phyloP scores from a whole-genome alignment of 495 filamentous ascomycete species.

The Aspergillus homomorphus region DNA sequence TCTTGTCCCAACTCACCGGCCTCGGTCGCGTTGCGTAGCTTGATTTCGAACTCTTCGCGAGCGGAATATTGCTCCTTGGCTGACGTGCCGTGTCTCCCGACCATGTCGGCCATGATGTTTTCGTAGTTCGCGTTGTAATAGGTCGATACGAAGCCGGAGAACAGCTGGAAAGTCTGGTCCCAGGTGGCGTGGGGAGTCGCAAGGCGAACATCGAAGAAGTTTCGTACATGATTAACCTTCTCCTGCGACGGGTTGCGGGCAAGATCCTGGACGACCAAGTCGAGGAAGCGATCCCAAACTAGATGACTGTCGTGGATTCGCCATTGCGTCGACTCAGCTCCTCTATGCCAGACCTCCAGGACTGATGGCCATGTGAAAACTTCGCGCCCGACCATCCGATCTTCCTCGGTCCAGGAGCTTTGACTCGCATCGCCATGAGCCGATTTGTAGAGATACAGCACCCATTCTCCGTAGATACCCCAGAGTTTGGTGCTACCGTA shows the following conservation, averaged over 20 bases:
- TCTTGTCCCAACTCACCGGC: constrained; percentile 55
- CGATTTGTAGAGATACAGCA: constrained; percentile 67
- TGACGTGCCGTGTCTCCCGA: constrained; percentile 54
- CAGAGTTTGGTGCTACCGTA: constrained; percentile 81
- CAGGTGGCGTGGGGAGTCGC: constrained; percentile 78
- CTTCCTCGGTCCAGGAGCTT: constrained; percentile 71
- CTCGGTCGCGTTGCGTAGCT: constrained; percentile 57
- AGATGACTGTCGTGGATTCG: constrained; percentile 80
- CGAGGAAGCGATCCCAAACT: constrained; percentile 81
- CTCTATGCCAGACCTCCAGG: constrained; percentile 75
- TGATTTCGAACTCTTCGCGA: constrained; percentile 70
- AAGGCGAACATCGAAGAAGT: constrained; percentile 70
- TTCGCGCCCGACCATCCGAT: constrained; percentile 68
- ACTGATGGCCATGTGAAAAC: constrained; percentile 76
- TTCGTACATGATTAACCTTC: constrained; percentile 61
- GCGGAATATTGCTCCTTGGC: constrained; percentile 65
- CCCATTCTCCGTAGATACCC: constrained; percentile 83
- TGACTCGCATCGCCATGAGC: constrained; percentile 56
- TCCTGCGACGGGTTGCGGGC: constrained; percentile 53
- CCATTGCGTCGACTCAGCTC: constrained; percentile 72
- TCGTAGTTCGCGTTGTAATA: constrained; percentile 77
- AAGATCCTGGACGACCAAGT: constrained; percentile 60
- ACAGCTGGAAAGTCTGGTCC: constrained; percentile 79
- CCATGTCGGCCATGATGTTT: constrained; percentile 69
- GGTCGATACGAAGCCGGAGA: constrained; percentile 74